These are phyloP conservation scores for Metschnikowia noctiluminum DNA, from an alignment of 805 yeast genomes.

Conservation along the genomic window DNA sequence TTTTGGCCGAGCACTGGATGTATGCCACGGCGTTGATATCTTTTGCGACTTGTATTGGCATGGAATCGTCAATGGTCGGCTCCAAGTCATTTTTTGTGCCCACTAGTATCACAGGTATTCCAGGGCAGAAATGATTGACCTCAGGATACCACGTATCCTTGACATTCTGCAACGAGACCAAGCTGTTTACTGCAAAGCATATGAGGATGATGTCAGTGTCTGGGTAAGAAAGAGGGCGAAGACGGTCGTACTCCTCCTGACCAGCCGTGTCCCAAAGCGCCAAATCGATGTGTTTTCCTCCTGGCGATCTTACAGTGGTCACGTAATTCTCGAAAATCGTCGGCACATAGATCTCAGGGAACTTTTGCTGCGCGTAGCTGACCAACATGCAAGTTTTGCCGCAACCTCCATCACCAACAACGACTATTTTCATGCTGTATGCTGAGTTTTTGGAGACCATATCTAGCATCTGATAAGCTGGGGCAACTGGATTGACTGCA, in stretches of 20 bases:
- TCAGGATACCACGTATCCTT: conserved; percentile 88
- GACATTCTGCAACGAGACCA: conserved; percentile 65
- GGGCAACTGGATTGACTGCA: conserved; percentile 35
- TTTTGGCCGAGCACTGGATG: conserved; percentile 76
- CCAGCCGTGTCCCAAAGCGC: conserved; percentile 92
- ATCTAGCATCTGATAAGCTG: conserved; percentile 30
- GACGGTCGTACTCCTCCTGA: conserved; percentile 79
- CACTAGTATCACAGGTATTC: conserved; percentile 71
- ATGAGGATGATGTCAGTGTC: conserved; percentile 73
- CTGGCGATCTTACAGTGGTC: conserved; percentile 60
- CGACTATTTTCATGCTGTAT: conserved; percentile 56
- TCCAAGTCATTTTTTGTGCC: conserved; percentile 75
- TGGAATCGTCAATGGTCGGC: conserved; percentile 38
- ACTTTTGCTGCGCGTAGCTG: conserved; percentile 65
- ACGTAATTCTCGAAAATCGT: conserved; percentile 80
- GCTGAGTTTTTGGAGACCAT: conserved; percentile 18
- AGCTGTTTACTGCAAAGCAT: conserved; percentile 69
- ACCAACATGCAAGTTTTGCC: conserved; percentile 80
- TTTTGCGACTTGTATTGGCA: conserved; percentile 52
- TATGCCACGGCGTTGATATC: conserved; percentile 68
- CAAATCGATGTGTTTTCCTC: conserved; percentile 76
- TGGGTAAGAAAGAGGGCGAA: conserved; percentile 75
- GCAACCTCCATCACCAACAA: conserved; percentile 87
- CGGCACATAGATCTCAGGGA: conserved; percentile 74
- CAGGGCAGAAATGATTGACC: conserved; percentile 77